Percentiles rank a stretch among this genome's conserved stretches.
These are phyloP conservation scores for Bryoerythrophyllum caledonicum DNA, from an alignment of 225 moss, liverwort and hornwort genomes.

Conservation along the genomic window DNA sequence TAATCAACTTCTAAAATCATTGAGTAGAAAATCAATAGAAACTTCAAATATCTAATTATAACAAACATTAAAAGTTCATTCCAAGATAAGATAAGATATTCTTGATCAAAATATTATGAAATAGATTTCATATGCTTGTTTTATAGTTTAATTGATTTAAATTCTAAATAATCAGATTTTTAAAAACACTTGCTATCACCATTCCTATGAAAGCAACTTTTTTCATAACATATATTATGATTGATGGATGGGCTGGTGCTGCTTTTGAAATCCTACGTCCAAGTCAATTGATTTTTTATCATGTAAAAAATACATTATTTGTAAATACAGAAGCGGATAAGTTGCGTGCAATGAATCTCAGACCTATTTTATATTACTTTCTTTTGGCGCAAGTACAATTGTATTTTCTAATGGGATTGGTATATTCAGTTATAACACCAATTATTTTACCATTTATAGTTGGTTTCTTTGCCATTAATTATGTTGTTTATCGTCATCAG, in stretches of 20 bases:
- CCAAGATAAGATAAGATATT: not conserved
- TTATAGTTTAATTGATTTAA: accelerated
- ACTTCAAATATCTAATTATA: no score
- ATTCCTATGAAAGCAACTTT: conserved; percentile 87
- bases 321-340: conserved; percentile 52
- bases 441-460: conserved; percentile 79
- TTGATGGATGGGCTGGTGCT: conserved; percentile 82
- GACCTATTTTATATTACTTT: conserved; percentile 47
- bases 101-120: no score
- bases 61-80: accelerated
- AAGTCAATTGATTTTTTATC: conserved; percentile 35
- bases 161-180: conserved; percentile 34
- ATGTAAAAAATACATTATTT: conserved; percentile 56
- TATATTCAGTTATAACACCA: conserved; percentile 74
- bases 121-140: accelerated
- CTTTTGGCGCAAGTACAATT: conserved; percentile 66
- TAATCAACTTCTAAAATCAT: no score
- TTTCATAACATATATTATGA: conserved; percentile 87
- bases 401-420: conserved; percentile 81
- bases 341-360: conserved; percentile 60
- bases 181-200: conserved; percentile 59
- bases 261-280: conserved; percentile 57
- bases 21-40: no score
- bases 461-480: conserved; percentile 59
- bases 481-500: conserved; percentile 79